Percentiles rank a stretch among this genome's conserved stretches.
phyloP scores from a whole-genome alignment of 495 filamentous ascomycete species.

The Schizothecium vesticola region DNA sequence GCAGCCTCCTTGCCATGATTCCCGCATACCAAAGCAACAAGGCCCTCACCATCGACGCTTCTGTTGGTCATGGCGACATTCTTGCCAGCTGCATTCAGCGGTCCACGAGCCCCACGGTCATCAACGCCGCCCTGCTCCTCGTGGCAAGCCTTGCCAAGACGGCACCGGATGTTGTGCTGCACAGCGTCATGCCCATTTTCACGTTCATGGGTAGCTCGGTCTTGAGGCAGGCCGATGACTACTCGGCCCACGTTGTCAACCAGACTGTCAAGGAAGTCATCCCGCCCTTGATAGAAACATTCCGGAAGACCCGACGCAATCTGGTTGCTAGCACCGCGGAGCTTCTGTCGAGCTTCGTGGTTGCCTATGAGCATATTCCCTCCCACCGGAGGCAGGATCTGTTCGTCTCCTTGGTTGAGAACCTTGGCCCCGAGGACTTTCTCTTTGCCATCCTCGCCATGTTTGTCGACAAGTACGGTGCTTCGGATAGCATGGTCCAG shows the following conservation, averaged over 20 bases:
- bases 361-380: constrained; percentile 92
- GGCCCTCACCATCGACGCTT: constrained; percentile 62
- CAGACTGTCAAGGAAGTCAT: constrained; percentile 86
- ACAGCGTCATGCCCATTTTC: constrained; percentile 98
- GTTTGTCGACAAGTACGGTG: constrained; percentile 63
- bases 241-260: constrained; percentile 87
- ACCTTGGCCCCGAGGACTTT: constrained; percentile 77
- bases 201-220: constrained; percentile 92
- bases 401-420: constrained; percentile 75
- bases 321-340: constrained; percentile 75
- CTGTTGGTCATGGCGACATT: constrained; percentile 74
- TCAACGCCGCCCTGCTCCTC: constrained; percentile 85
- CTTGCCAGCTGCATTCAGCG: constrained; percentile 88
- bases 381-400: constrained; percentile 72
- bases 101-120: constrained; percentile 81
- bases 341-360: constrained; percentile 83
- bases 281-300: constrained; percentile 79
- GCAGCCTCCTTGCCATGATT: constrained; percentile 72
- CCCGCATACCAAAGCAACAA: constrained; percentile 59
- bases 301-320: constrained; percentile 71
- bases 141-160: constrained; percentile 76
- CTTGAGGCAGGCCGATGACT: constrained; percentile 86
- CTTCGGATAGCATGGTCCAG: constrained; percentile 41
- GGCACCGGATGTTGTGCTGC: constrained; percentile 80
- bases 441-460: constrained; percentile 66